Percentiles rank a stretch among this genome's conserved stretches.
Evolutionary conservation across 306 rosid genomes (phyloP).

Genomic region (Rubus idaeus): DNA sequence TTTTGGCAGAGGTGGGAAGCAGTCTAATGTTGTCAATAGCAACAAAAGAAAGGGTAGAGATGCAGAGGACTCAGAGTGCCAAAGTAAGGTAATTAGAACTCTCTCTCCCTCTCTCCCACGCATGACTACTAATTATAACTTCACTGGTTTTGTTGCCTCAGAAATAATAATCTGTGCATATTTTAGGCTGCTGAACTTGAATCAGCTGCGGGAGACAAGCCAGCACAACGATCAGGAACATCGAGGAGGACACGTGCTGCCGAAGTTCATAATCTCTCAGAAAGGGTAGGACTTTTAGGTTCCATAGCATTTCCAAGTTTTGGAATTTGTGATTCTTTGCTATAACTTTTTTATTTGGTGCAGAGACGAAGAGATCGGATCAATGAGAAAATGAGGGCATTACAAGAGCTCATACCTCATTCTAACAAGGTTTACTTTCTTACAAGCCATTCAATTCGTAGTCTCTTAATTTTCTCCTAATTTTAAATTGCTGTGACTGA

Average conservation of each 20-base stretch:
- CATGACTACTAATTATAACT: neutral
- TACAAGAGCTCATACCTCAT: slow-evolving; percentile 92
- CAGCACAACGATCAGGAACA: slow-evolving; percentile 50
- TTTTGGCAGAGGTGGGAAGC: slow-evolving; percentile 51
- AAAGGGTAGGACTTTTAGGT: slow-evolving; percentile 54
- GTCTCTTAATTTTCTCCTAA: slow-evolving; percentile 13
- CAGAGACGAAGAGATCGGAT: slow-evolving; percentile 93
- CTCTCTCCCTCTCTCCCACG: neutral
- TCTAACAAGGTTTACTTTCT: slow-evolving; percentile 64
- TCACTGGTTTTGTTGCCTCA: neutral
- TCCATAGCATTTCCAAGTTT: slow-evolving; percentile 22
- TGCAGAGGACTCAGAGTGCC: slow-evolving; percentile 70
- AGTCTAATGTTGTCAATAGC: slow-evolving; percentile 50
- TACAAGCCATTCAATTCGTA: neutral
- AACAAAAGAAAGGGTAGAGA: slow-evolving; percentile 67
- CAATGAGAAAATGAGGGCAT: slow-evolving; percentile 80
- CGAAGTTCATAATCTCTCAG: slow-evolving; percentile 88
- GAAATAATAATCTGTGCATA: neutral
- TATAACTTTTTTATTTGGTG: slow-evolving; percentile 20
- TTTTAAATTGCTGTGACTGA: slow-evolving; percentile 19
- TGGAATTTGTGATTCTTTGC: slow-evolving; percentile 3
- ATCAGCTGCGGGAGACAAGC: slow-evolving; percentile 50
- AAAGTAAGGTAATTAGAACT: slow-evolving; percentile 58
- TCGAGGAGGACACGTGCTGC: slow-evolving; percentile 70
- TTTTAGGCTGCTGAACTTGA: slow-evolving; percentile 61